A percentile compares a stretch with the other conserved stretches of the same genome.
Conservation (phyloP, 78 protist genomes). For the Dictyostelium purpureum region DNA sequence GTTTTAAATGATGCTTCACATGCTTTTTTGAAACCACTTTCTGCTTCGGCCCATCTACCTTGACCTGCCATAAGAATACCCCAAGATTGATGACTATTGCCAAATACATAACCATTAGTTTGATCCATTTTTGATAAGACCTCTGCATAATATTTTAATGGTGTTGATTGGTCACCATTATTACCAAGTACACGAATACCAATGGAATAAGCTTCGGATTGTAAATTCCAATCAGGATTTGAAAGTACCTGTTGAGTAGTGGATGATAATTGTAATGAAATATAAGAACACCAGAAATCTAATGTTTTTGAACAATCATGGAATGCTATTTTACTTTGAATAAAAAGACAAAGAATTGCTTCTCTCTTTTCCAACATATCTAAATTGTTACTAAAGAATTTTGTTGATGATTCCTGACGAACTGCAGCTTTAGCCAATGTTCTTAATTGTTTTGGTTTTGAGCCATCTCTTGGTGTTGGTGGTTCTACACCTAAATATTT, state of each 20-base stretch:
- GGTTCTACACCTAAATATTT: constrained; percentile 62
- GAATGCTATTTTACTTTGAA: constrained; percentile 38
- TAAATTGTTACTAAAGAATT: constrained; percentile 14
- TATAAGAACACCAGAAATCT: constrained; percentile 41
- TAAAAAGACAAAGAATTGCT: constrained; percentile 36
- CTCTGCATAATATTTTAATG: constrained; percentile 67
- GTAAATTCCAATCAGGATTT: constrained; percentile 40
- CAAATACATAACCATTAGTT: constrained; percentile 67
- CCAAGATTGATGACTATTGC: constrained; percentile 75
- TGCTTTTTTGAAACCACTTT: constrained; percentile 28
- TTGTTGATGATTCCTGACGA: constrained; percentile 48
- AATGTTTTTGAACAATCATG: constrained; percentile 46
- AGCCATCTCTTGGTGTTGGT: constrained; percentile 5
- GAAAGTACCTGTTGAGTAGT: neutral
- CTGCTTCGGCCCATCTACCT: constrained; percentile 65
- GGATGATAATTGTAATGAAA: constrained; percentile 5
- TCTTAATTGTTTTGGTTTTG: neutral
- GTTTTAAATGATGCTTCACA: constrained; percentile 20
- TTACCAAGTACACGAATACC: constrained; percentile 56
- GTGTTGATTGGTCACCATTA: constrained; percentile 47
- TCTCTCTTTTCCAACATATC: constrained; percentile 57
- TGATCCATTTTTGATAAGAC: constrained; percentile 21
- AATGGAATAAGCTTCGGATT: constrained; percentile 56
- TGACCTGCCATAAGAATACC: constrained; percentile 50
- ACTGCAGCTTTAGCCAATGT: neutral